phyloP scores from a whole-genome alignment of 1,284 basidiomycete genomes.

The Anthracocystis panici-leucophaei region DNA sequence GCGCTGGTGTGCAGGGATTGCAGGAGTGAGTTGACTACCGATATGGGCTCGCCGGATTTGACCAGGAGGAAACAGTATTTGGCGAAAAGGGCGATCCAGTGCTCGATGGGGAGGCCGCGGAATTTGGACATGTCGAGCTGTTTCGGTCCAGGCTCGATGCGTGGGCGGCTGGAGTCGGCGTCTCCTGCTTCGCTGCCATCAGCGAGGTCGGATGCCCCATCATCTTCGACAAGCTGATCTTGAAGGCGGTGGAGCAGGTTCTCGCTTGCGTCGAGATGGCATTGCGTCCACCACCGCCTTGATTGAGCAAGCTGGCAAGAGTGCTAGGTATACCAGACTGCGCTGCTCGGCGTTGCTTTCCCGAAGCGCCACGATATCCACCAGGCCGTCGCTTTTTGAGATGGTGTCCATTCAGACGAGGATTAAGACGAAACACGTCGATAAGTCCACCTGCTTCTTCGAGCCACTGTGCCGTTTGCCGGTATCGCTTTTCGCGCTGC shows the following conservation, averaged over 20 bases:
- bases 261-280: slow-evolving; percentile 76
- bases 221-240: slow-evolving; percentile 76
- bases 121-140: slow-evolving; percentile 72
- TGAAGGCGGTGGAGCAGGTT: slow-evolving; percentile 81
- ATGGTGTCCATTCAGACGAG: slow-evolving; percentile 36
- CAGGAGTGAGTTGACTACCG: slow-evolving; percentile 76
- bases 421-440: slow-evolving; percentile 86
- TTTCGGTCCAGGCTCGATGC: slow-evolving; percentile 53
- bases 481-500: slow-evolving; percentile 38
- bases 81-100: slow-evolving; percentile 82
- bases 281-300: slow-evolving; percentile 30
- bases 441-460: slow-evolving; percentile 85
- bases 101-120: slow-evolving; percentile 83
- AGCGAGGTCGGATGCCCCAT: slow-evolving; percentile 60
- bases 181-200: slow-evolving; percentile 69
- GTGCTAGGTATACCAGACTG: neutral
- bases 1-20: slow-evolving; percentile 77
- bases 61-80: slow-evolving; percentile 89
- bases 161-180: slow-evolving; percentile 69
- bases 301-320: slow-evolving; percentile 26
- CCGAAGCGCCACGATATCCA: slow-evolving; percentile 10
- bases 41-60: slow-evolving; percentile 74
- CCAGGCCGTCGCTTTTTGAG: slow-evolving; percentile 27
- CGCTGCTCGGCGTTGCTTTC: slow-evolving; percentile 11
- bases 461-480: slow-evolving; percentile 77